These are phyloP conservation scores for Annulohypoxylon bovei DNA, from an alignment of 495 filamentous ascomycete species.

Conservation along the genomic window DNA sequence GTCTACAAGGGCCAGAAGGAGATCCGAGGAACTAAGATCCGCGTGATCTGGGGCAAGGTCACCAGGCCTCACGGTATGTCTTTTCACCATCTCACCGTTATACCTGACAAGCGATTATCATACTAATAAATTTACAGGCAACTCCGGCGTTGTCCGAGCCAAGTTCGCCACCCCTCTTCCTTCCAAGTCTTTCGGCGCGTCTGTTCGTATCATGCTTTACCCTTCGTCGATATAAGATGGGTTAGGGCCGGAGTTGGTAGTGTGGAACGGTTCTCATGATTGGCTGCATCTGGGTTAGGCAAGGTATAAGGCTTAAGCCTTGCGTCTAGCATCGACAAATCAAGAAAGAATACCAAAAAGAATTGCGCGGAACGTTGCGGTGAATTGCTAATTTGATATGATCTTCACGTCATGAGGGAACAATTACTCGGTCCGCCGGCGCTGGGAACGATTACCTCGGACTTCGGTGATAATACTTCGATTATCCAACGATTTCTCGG, in stretches of 20 bases:
- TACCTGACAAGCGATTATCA: background rate
- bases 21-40: conserved; percentile 94
- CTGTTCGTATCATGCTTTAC: conserved; percentile 98
- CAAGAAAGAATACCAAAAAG: conserved; percentile 46
- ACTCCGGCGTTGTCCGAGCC: conserved; percentile 95
- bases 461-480: conserved; percentile 4
- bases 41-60: conserved; percentile 99
- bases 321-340: conserved; percentile 51
- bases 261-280: conserved; percentile 62
- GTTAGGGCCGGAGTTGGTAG: conserved; percentile 63
- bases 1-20: conserved; percentile 95
- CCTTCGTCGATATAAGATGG: conserved; percentile 76
- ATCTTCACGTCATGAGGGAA: conserved; percentile 21
- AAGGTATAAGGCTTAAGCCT: conserved; percentile 58
- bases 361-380: conserved; percentile 27
- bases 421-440: conserved; percentile 10
- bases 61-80: conserved; percentile 88
- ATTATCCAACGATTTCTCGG: conserved; percentile 17
- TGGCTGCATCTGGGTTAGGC: conserved; percentile 64
- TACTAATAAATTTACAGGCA: conserved; percentile 65
- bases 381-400: conserved; percentile 34
- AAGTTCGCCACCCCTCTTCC: conserved; percentile 96
- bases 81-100: conserved; percentile 8
- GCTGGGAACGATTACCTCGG: conserved; percentile 6
- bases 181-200: conserved; percentile 93